Conservation (phyloP, 768 basidiomycete genomes). For the Leccinum rimulosum region DNA sequence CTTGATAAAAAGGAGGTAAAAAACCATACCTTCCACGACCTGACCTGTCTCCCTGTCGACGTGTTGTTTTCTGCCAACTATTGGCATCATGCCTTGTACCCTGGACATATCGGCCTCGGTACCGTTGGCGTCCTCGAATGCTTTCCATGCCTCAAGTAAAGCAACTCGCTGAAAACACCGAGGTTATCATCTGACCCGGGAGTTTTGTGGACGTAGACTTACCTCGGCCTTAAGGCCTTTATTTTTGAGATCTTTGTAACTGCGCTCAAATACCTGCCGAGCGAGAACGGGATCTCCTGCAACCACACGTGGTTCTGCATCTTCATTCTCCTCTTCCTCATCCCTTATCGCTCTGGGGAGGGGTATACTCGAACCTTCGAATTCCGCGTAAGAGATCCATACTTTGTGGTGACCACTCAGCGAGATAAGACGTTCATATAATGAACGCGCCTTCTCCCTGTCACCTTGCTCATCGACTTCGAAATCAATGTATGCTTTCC, state of each 20-base stretch:
- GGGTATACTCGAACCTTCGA: constrained; percentile 80
- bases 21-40: constrained; percentile 72
- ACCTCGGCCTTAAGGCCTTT: constrained; percentile 89
- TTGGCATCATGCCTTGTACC: constrained; percentile 92
- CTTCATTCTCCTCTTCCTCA: constrained; percentile 64
- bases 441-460: constrained; percentile 71
- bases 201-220: constrained; percentile 20
- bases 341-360: constrained; percentile 62
- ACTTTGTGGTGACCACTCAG: constrained; percentile 94
- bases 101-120: constrained; percentile 68
- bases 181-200: constrained; percentile 1
- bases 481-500: constrained; percentile 97
- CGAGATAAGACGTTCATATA: constrained; percentile 86
- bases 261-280: constrained; percentile 79
- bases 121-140: constrained; percentile 84
- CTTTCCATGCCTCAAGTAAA: constrained; percentile 92
- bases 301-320: constrained; percentile 50
- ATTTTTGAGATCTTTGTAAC: constrained; percentile 81
- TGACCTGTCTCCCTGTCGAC: constrained; percentile 84
- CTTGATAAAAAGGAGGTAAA: background rate
- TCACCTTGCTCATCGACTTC: constrained; percentile 90
- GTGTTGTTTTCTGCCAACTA: constrained; percentile 79
- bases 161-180: constrained; percentile 68
- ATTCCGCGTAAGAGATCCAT: constrained; percentile 93
- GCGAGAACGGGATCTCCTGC: constrained; percentile 72